A percentile compares a stretch with the other conserved stretches of the same genome.
These are phyloP conservation scores for Cichorium intybus DNA, from an alignment of 140 eudicot species.

Conservation along the genomic window DNA sequence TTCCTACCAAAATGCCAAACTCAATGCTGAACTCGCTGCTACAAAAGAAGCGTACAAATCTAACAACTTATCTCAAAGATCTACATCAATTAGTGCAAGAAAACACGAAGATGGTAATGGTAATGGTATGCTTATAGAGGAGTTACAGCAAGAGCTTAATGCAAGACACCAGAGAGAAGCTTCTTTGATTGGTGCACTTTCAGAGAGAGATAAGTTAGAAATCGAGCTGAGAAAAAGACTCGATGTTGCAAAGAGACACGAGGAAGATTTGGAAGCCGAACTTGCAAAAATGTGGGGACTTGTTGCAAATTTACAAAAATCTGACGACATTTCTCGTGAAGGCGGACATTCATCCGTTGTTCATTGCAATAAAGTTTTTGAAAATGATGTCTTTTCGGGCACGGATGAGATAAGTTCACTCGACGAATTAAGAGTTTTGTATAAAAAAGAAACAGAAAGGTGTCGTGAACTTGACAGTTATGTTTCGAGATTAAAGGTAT, in stretches of 20 bases:
- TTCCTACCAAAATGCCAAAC: constrained; percentile 73
- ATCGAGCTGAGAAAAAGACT: constrained; percentile 58
- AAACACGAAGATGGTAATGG: constrained; percentile 31
- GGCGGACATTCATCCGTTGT: constrained; percentile 22
- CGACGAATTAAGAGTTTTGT: constrained; percentile 44
- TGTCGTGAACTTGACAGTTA: constrained; percentile 47
- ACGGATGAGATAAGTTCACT: constrained; percentile 24
- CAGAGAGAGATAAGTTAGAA: constrained; percentile 75
- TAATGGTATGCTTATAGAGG: constrained; percentile 40
- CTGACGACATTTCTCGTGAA: constrained; percentile 27
- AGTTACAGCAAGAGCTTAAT: constrained; percentile 59
- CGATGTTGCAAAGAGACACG: constrained; percentile 61
- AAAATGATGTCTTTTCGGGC: constrained; percentile 21
- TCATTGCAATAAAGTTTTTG: constrained; percentile 13
- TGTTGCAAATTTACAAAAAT: constrained; percentile 53
- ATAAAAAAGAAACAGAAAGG: constrained; percentile 47
- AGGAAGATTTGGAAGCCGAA: constrained; percentile 72
- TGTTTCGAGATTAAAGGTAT: constrained; percentile 57
- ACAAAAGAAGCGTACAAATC: constrained; percentile 37
- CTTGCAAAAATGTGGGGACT: constrained; percentile 76
- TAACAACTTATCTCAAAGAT: constrained; percentile 33
- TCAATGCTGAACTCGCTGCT: constrained; percentile 47
- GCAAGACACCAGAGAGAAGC: constrained; percentile 80
- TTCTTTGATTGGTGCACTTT: constrained; percentile 70
- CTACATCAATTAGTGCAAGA: constrained; percentile 24